Base-by-base conservation (phyloP, 306 rosid species). In the Sicyos baderoa region DNA sequence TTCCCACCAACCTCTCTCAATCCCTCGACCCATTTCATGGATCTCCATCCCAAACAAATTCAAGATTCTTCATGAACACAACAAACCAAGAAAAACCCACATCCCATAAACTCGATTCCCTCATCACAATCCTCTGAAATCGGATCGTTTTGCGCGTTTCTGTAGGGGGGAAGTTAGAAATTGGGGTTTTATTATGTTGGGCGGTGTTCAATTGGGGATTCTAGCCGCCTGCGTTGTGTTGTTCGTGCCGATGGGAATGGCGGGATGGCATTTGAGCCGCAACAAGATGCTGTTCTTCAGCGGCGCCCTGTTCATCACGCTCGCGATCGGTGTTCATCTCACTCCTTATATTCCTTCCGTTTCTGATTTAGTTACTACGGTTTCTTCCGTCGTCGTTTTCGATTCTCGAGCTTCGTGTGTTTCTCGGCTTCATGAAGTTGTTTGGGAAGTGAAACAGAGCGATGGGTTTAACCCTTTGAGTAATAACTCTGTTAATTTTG, bases 201-300 rank as follows among this genome's bases (percentile, higher is more conserved):
- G 97, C 49, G 89, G 92, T 22, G 80, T 87, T 62, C 92, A 84
- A 25, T 76, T 86, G 77, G 97, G 96, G 1, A 22, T 84, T n/a
- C 69, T 87, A 50, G 97, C 97, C 8, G 96, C 97, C 29, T 87
- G 89, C 59, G 84, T 92, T 42, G 97, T 92, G 57, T 79, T 92
- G 17, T 80, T 92, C 74, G 97, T 92, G 25, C 97, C 97, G 19
- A 92, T 92, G 97, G 96, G 82, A 42, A 89, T 92, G 96, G 97
- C 97, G 6, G 96, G 97, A 12, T 92, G 89, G 86, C 97, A 92
- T 70, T 82, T 89, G 71, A 89, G 97, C 78, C 95, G 97, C 54
- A 92, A 92, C 84, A 92, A 92, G 69, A 86, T 89, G 79, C 91
- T 92, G 50, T 92, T 92, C 75, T 92, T 92, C 82, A 79, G 96